These are phyloP conservation scores for Nymphaea thermarum DNA, from an alignment of 164 flowering plant genomes.

Conservation along the genomic window DNA sequence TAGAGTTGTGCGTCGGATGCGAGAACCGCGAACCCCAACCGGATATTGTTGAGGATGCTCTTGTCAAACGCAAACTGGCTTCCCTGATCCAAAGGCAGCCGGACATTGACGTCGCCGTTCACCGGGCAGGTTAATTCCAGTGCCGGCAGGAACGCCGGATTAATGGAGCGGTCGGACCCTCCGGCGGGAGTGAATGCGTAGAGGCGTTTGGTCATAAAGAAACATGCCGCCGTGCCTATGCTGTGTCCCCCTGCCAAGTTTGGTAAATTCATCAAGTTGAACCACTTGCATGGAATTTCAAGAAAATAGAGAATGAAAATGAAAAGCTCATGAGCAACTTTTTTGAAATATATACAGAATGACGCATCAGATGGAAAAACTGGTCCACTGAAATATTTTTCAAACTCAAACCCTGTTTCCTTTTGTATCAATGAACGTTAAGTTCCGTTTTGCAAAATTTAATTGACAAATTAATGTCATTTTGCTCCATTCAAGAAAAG, in stretches of 20 bases:
- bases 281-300: too few species aligned
- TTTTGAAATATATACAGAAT: too few species aligned
- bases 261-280: too few species aligned
- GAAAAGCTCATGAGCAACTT: too few species aligned
- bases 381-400: too few species aligned
- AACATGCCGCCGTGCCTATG: constrained; percentile 82
- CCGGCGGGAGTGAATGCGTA: constrained; percentile 39
- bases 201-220: constrained; percentile 59
- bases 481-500: too few species aligned
- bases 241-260: constrained; percentile 63
- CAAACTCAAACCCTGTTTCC: too few species aligned
- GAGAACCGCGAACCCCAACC: constrained; percentile 54
- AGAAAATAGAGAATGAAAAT: too few species aligned
- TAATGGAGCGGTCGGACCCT: constrained; percentile 55
- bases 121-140: constrained; percentile 36
- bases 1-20: constrained; percentile 56
- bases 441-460: too few species aligned
- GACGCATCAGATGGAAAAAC: too few species aligned
- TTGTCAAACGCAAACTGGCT: constrained; percentile 38
- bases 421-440: too few species aligned
- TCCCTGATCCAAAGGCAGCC: constrained; percentile 39
- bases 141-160: constrained; percentile 40
- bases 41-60: constrained; percentile 40
- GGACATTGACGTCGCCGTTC: constrained; percentile 34
- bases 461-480: too few species aligned